Evolutionary conservation across 805 yeast species (phyloP).

Genomic region (Yamadazyma insecticola): DNA sequence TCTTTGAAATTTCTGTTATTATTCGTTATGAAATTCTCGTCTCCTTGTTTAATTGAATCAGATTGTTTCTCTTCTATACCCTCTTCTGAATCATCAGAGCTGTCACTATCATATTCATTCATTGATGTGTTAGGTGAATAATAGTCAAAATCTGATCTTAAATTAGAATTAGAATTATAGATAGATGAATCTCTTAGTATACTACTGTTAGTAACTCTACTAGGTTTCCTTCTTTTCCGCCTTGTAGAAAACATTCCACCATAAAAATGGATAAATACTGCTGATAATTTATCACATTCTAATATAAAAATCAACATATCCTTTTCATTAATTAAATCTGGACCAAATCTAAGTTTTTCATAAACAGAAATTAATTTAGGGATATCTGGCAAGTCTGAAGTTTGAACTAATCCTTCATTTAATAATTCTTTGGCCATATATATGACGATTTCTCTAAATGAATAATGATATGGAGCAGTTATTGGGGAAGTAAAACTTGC

Average conservation of each 20-base stretch:
- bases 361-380: conserved; percentile 43
- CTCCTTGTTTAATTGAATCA: no score
- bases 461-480: conserved; percentile 30
- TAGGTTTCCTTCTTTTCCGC: conserved; percentile 4
- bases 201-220: no score
- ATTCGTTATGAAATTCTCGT: no score
- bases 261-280: conserved; percentile 12
- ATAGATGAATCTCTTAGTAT: no score
- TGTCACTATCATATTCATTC: background rate
- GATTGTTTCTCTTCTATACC: no score
- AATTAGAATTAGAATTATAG: no score
- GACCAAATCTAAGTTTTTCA: conserved; percentile 67
- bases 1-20: no score
- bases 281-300: conserved; percentile 16
- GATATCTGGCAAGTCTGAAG: conserved; percentile 4
- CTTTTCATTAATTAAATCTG: conserved; percentile 50
- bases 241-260: conserved; percentile 11
- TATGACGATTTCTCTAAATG: conserved; percentile 40
- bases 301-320: conserved; percentile 60
- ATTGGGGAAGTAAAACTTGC: conserved; percentile 8
- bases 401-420: conserved; percentile 4
- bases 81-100: conserved; percentile 2
- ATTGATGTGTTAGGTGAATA: background rate
- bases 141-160: conserved; percentile 2
- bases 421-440: conserved; percentile 21